A percentile compares a stretch with the other conserved stretches of the same genome.
phyloP scores from a whole-genome alignment of 2,329 filamentous ascomycete species.

The Tricladium varicosporioides region DNA sequence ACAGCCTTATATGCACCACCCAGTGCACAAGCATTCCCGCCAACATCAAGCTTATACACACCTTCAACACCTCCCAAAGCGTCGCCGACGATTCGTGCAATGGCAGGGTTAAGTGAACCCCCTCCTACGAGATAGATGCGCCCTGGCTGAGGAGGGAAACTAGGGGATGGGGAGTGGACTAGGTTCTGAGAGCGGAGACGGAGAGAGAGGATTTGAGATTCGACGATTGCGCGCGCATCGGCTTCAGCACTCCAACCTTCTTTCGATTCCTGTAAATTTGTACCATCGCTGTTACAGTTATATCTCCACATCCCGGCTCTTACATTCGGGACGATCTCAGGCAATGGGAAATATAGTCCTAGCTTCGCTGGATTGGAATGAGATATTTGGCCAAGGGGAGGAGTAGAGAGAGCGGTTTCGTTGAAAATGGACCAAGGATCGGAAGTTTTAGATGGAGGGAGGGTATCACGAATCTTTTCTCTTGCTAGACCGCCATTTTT shows the following conservation, averaged over 20 bases:
- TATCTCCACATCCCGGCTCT: slow-evolving; percentile 84
- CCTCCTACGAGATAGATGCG: slow-evolving; percentile 94
- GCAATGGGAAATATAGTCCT: slow-evolving; percentile 91
- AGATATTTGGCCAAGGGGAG: slow-evolving; percentile 63
- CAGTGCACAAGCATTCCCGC: slow-evolving; percentile 90
- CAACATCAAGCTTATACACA: slow-evolving; percentile 90
- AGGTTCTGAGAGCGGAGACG: slow-evolving; percentile 79
- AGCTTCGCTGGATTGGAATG: slow-evolving; percentile 67
- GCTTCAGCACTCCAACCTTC: slow-evolving; percentile 55
- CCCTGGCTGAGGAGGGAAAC: slow-evolving; percentile 77
- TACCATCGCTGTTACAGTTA: slow-evolving; percentile 56
- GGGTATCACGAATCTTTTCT: slow-evolving; percentile 80
- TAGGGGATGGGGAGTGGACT: slow-evolving; percentile 53
- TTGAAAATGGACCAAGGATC: slow-evolving; percentile 82
- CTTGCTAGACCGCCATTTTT: slow-evolving; percentile 95
- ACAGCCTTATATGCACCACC: slow-evolving; percentile 95
- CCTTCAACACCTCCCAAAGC: slow-evolving; percentile 87
- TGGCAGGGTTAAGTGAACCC: slow-evolving; percentile 84
- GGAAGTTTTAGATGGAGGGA: slow-evolving; percentile 54
- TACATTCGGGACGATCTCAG: slow-evolving; percentile 94
- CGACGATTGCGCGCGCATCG: slow-evolving; percentile 86
- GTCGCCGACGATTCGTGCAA: slow-evolving; percentile 79
- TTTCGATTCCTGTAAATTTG: slow-evolving; percentile 41
- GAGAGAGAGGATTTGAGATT: slow-evolving; percentile 92
- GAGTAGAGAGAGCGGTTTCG: slow-evolving; percentile 62